Base-by-base conservation (phyloP, 306 rosid species). In the Datisca glomerata region DNA sequence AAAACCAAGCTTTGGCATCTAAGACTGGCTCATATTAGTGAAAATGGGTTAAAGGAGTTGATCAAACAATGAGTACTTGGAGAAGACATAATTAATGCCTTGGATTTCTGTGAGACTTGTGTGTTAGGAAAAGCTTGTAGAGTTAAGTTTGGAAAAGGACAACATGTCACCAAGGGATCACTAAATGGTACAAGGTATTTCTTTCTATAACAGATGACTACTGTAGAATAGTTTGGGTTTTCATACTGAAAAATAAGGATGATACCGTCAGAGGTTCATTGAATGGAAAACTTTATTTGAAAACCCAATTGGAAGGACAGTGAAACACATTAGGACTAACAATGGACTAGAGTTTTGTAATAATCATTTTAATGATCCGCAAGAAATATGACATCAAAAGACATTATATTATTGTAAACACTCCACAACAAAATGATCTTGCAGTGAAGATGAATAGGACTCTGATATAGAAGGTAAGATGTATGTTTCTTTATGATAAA, bases 341-440 rank as follows among this genome's bases (percentile, higher is more conserved):
- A 36, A 36, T 36, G 41, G 41, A 15, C 1, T 13, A 16, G 18
- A 31, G 18, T 29, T 47, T 47, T 47, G 53, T 31, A 28, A 6
- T 28, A 18, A 8, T 3, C n/a, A 16, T 2, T 47, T 47, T 29
- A 12, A 28, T 16, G 12, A 29, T 2, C 11, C 29, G 40, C 11
- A 29, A 17, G 10, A n/a, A 2, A 8, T 6, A 47, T 15, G 27
- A 27, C 0, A 47, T 47, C 5, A 3, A 7, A 0, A 18, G 28
- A 10, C 53, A 47, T 18, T 1, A 21, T 11, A 47, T 3, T 1
- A 18, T 31, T 2, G 6, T 1, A 3, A 2, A n/a, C 1, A 43
- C 18, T 2, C 49, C 49, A 2, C 13, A 22, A 0, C 2, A 43
- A 43, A 21, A 23, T 43, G 19, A 31, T 6, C 7, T 43, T n/a